Conservation (phyloP, 352 stramenopile genomes). For the Phytophthora fragariae region DNA sequence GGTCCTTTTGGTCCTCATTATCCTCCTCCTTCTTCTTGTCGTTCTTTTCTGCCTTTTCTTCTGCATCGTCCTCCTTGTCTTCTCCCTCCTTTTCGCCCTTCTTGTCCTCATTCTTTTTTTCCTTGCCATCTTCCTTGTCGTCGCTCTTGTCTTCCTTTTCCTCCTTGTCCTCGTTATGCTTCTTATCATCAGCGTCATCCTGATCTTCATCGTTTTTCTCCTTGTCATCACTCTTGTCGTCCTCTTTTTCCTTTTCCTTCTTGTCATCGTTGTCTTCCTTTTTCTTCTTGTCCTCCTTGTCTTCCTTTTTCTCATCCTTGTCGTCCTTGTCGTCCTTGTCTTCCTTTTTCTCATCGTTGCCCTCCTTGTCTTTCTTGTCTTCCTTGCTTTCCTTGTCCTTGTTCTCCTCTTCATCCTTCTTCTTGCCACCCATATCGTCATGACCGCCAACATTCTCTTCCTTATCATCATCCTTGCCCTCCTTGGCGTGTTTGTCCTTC, state of each 20-base stretch:
- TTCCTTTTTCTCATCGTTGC: constrained; percentile 3
- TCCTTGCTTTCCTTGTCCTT: constrained; percentile 1
- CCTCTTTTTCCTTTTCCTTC: neutral
- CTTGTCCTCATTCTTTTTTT: neutral
- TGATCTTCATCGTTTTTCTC: neutral
- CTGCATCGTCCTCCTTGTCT: neutral
- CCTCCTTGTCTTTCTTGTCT: constrained; percentile 8
- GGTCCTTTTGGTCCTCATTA: too few species aligned
- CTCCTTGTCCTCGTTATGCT: neutral
- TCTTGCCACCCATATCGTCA: constrained; percentile 8
- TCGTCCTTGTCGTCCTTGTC: neutral
- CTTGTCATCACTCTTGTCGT: neutral
- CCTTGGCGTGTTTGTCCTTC: constrained; percentile 1
- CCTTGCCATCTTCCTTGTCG: neutral
- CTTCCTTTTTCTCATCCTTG: neutral
- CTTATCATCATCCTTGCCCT: constrained; percentile 1
- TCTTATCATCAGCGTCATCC: neutral
- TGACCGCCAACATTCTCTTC: neutral
- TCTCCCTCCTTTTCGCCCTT: constrained; percentile 4
- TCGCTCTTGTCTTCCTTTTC: neutral
- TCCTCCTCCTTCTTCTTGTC: neutral
- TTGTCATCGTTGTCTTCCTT: neutral
- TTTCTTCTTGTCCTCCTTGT: neutral
- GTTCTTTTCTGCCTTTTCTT: constrained; percentile 4
- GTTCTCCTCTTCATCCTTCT: constrained; percentile 7